Conservation (phyloP, 192 early-diverging fungal species). For the Powellomyces hirtus region DNA sequence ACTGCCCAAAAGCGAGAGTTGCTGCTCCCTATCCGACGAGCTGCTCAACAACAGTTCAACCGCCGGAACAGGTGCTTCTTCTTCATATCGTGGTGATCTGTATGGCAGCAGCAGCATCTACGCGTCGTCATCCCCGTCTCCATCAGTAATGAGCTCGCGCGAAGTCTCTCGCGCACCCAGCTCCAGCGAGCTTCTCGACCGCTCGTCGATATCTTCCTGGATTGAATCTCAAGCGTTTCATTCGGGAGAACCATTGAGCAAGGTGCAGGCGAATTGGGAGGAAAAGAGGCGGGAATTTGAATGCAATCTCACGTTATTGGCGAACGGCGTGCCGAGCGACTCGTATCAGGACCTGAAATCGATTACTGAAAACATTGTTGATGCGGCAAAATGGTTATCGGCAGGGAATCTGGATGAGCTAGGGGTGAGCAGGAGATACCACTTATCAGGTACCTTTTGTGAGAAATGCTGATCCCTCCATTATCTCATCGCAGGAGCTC, state of each 20-base stretch:
- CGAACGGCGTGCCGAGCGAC: conserved; percentile 21
- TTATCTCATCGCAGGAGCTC: background rate
- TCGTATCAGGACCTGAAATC: conserved; percentile 20
- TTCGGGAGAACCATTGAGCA: background rate
- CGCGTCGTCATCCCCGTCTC: background rate
- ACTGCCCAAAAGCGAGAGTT: background rate
- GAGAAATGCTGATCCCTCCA: background rate
- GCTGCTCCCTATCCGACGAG: background rate
- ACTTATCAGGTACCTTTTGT: background rate
- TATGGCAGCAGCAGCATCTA: background rate
- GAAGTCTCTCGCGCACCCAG: conserved; percentile 4
- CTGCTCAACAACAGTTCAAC: too few relatives aligned
- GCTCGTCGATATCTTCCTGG: conserved; percentile 9
- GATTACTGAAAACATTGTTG: conserved; percentile 17
- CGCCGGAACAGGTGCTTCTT: background rate
- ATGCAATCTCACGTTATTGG: conserved; percentile 15
- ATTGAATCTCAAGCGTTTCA: conserved; percentile 7
- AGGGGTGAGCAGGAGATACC: background rate
- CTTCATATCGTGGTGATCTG: background rate
- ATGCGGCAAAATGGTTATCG: conserved; percentile 17
- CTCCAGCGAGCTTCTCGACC: background rate
- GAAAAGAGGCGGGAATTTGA: conserved; percentile 20
- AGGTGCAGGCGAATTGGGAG: conserved; percentile 22
- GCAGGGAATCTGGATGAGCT: conserved; percentile 25
- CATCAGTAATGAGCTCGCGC: background rate